phyloP scores from a whole-genome alignment of 2,329 filamentous ascomycete genomes.

The Cladosporium phlei region DNA sequence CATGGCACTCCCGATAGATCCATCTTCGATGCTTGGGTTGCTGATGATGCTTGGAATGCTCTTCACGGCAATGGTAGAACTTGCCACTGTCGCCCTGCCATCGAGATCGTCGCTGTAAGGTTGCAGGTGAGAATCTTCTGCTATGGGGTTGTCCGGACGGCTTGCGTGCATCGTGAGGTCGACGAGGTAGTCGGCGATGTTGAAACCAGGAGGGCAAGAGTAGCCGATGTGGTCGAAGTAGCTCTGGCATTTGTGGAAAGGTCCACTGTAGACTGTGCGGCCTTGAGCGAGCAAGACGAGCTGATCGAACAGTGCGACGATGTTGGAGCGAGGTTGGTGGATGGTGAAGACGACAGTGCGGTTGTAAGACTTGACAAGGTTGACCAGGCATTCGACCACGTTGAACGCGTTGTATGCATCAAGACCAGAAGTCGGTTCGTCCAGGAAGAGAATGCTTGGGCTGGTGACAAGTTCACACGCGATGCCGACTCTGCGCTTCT shows the following conservation, averaged over 20 bases:
- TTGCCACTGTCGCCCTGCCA: constrained; percentile 67
- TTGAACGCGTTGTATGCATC: constrained; percentile 98
- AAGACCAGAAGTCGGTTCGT: constrained; percentile 92
- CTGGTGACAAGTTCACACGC: constrained; percentile 97
- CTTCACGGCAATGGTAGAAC: constrained; percentile 83
- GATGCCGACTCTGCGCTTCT: constrained; percentile 93
- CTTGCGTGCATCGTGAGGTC: constrained; percentile 96
- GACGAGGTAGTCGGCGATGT: constrained; percentile 96
- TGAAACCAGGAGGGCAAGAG: constrained; percentile 90
- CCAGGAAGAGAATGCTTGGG: constrained; percentile 92
- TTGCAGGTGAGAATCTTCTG: constrained; percentile 49
- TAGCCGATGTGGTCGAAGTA: constrained; percentile 95
- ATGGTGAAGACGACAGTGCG: constrained; percentile 97
- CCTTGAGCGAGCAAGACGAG: constrained; percentile 87
- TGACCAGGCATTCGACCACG: constrained; percentile 92
- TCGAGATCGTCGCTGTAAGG: constrained; percentile 54
- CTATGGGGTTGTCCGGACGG: constrained; percentile 48
- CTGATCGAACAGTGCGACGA: constrained; percentile 92
- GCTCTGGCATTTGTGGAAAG: constrained; percentile 78
- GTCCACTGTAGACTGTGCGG: constrained; percentile 86
- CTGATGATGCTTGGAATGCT: constrained; percentile 80
- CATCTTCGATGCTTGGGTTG: constrained; percentile 59
- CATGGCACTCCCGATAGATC: constrained; percentile 51
- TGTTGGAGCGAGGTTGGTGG: constrained; percentile 95
- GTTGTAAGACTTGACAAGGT: constrained; percentile 91